These are phyloP conservation scores for Anthostomella pinea DNA, from an alignment of 2,329 filamentous ascomycete genomes.

Conservation along the genomic window DNA sequence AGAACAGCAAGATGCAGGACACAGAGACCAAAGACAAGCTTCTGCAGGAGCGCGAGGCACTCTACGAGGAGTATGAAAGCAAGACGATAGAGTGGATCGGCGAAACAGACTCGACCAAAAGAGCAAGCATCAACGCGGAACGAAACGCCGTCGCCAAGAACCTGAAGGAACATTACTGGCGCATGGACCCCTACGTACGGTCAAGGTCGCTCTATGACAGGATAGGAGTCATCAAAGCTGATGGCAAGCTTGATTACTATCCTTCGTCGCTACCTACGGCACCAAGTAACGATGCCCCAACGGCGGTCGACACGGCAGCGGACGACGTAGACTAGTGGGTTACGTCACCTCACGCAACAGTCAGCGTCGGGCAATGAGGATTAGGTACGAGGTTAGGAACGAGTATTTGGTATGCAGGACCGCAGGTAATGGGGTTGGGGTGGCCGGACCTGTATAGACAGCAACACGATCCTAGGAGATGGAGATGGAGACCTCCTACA, in stretches of 20 bases:
- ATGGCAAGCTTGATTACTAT: conserved; percentile 72
- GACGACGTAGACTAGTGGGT: conserved; percentile 46
- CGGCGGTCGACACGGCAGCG: conserved; percentile 35
- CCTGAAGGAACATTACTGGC: conserved; percentile 79
- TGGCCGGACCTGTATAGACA: too few species aligned
- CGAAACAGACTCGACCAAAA: conserved; percentile 44
- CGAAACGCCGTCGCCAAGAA: conserved; percentile 60
- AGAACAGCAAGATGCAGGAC: conserved; percentile 75
- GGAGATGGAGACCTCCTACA: too few species aligned
- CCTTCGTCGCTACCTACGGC: conserved; percentile 27
- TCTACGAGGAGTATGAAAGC: conserved; percentile 73
- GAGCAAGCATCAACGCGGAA: conserved; percentile 50
- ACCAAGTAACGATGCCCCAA: conserved; percentile 16
- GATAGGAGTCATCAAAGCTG: conserved; percentile 64
- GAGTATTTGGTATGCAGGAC: too few species aligned
- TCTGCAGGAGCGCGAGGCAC: conserved; percentile 56
- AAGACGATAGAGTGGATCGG: conserved; percentile 74
- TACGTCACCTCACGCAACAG: too few species aligned
- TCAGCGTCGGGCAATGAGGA: too few species aligned
- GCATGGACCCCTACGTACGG: conserved; percentile 80
- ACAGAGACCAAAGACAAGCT: conserved; percentile 60
- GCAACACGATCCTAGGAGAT: too few species aligned
- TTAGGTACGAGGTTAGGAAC: too few species aligned
- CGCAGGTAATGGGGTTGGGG: too few species aligned
- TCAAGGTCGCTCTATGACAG: conserved; percentile 85